A percentile compares a stretch with the other conserved stretches of the same genome.
Conservation (phyloP, 1,139 yeast genomes). For the Taphrina flavorubra region DNA sequence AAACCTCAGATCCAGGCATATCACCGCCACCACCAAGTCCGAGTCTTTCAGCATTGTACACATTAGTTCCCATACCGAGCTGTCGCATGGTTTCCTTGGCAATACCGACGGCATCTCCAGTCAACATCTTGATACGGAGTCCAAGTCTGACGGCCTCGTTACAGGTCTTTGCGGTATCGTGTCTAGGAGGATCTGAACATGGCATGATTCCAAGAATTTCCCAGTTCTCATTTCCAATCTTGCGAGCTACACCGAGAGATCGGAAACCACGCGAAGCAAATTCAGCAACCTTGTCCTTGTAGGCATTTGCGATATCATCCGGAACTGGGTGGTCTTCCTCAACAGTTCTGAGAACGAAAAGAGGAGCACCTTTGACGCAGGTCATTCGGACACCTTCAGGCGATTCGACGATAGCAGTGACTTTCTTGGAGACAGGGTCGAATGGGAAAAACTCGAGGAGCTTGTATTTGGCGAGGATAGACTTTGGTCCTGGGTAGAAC, state of each 20-base stretch:
- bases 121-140: constrained; percentile 71
- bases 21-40: constrained; percentile 77
- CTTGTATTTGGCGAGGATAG: constrained; percentile 68
- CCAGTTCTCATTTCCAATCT: constrained; percentile 75
- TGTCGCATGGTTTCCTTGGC: constrained; percentile 75
- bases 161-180: constrained; percentile 72
- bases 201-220: constrained; percentile 76
- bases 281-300: constrained; percentile 73
- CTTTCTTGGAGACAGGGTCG: constrained; percentile 75
- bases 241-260: constrained; percentile 75
- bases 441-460: constrained; percentile 72
- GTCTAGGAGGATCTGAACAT: constrained; percentile 77
- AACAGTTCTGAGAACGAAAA: constrained; percentile 71
- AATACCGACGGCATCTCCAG: constrained; percentile 79
- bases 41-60: constrained; percentile 72
- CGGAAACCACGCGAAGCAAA: constrained; percentile 77
- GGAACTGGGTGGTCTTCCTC: constrained; percentile 73
- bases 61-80: constrained; percentile 72
- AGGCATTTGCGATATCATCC: constrained; percentile 66
- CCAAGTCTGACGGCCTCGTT: constrained; percentile 70
- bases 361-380: constrained; percentile 77
- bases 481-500: constrained; percentile 67
- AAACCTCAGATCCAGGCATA: constrained; percentile 74
- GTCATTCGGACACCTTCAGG: constrained; percentile 70
- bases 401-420: constrained; percentile 70